Percentiles rank a stretch among this genome's conserved stretches.
Conservation (phyloP, 345 rosid species). For the Alliaria petiolata region DNA sequence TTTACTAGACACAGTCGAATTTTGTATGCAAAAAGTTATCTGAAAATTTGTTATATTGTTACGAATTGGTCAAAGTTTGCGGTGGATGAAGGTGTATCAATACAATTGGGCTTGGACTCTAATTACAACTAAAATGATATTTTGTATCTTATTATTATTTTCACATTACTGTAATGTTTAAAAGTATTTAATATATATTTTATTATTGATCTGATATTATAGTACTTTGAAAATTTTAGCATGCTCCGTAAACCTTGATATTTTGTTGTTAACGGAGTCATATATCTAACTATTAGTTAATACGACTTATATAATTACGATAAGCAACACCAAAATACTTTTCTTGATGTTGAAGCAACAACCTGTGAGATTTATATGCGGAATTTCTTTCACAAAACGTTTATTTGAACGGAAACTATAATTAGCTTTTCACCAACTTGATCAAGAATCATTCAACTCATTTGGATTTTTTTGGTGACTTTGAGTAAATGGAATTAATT, state of each 20-base stretch:
- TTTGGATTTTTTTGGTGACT: not conserved
- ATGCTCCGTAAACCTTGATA: not conserved
- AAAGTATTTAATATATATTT: not conserved
- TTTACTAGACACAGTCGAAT: not conserved
- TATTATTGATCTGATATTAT: too few relatives aligned
- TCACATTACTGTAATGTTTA: not conserved
- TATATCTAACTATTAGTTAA: not conserved
- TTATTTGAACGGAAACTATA: not conserved
- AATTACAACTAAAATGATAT: not conserved
- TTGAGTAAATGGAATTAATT: not conserved
- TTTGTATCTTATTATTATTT: not conserved
- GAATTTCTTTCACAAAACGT: not conserved
- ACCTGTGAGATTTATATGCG: not conserved
- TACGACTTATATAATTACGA: not conserved
- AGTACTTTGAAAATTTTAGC: not conserved
- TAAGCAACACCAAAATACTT: slow-evolving; percentile 1
- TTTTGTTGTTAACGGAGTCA: not conserved
- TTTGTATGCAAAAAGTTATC: not conserved
- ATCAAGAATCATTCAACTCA: slow-evolving; percentile 16
- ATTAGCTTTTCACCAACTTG: not conserved
- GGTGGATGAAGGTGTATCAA: not conserved
- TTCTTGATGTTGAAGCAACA: not conserved
- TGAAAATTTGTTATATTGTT: not conserved
- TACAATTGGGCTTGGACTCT: not conserved
- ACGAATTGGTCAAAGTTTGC: not conserved